A percentile compares a stretch with the other conserved stretches of the same genome.
phyloP scores from a whole-genome alignment of 805 yeast genomes.

The Yamadazyma kitorensis region DNA sequence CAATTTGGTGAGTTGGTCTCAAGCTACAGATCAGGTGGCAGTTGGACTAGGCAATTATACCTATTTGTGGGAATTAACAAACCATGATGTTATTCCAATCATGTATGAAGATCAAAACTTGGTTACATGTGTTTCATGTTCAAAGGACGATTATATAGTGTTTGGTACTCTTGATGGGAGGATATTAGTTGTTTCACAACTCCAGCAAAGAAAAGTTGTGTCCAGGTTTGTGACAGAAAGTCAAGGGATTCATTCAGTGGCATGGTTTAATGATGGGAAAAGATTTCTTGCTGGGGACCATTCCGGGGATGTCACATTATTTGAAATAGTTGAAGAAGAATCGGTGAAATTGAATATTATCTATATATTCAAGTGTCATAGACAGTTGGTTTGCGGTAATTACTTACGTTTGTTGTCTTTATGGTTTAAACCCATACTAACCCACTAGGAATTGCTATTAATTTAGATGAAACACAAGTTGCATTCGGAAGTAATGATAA shows the following conservation, averaged over 20 bases:
- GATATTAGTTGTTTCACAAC: constrained; percentile 28
- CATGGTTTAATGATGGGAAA: constrained; percentile 51
- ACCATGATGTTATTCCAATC: constrained; percentile 39
- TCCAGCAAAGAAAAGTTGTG: background rate
- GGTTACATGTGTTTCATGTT: constrained; percentile 59
- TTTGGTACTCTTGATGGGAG: constrained; percentile 61
- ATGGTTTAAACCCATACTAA: no score
- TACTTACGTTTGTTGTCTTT: constrained; percentile 5
- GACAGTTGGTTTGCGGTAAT: constrained; percentile 40
- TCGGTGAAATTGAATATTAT: constrained; percentile 6
- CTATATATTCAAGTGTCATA: constrained; percentile 24
- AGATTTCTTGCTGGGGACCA: constrained; percentile 65
- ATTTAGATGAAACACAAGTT: constrained; percentile 49
- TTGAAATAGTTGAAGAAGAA: constrained; percentile 22
- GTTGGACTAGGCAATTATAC: constrained; percentile 64
- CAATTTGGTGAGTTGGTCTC: constrained; percentile 73
- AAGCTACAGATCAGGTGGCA: constrained; percentile 45
- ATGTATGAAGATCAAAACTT: constrained; percentile 42
- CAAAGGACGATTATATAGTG: constrained; percentile 44
- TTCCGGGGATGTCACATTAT: constrained; percentile 52
- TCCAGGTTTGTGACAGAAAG: background rate
- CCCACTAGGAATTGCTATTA: constrained; percentile 55
- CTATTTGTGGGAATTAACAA: constrained; percentile 58
- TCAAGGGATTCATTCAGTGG: constrained; percentile 42
- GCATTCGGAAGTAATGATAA: constrained; percentile 89